These are phyloP conservation scores for Malassezia sp. DNA, from an alignment of 1,284 basidiomycete species.

Conservation along the genomic window DNA sequence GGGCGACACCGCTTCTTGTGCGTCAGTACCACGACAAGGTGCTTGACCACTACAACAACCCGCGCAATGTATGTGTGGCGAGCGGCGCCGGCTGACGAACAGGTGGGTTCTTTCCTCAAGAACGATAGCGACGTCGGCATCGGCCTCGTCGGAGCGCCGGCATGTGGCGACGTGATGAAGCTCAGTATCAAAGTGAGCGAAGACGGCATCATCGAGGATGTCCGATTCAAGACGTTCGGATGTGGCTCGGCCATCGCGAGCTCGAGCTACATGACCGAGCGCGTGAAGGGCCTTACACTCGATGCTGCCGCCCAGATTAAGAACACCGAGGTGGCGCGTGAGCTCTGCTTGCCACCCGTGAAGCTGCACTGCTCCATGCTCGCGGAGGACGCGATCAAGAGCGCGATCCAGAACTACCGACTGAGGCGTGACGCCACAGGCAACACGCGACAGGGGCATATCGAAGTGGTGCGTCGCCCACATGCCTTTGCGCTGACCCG, in stretches of 20 bases:
- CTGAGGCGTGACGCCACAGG: slow-evolving; percentile 32
- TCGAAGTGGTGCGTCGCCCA: too few species aligned
- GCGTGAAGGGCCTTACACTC: slow-evolving; percentile 83
- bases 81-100: slow-evolving; percentile 30
- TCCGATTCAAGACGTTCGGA: slow-evolving; percentile 66
- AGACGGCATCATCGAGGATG: slow-evolving; percentile 83
- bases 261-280: slow-evolving; percentile 60
- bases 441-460: slow-evolving; percentile 52
- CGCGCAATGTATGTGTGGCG: slow-evolving; percentile 32
- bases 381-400: slow-evolving; percentile 87
- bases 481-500: too few species aligned
- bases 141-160: slow-evolving; percentile 93
- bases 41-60: slow-evolving; percentile 47
- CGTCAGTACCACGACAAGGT: slow-evolving; percentile 45
- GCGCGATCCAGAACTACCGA: slow-evolving; percentile 45
- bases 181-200: slow-evolving; percentile 96
- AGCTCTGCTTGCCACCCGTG: slow-evolving; percentile 72
- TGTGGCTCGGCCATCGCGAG: slow-evolving; percentile 95
- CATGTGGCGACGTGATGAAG: slow-evolving; percentile 93
- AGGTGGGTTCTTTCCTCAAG: slow-evolving; percentile 94
- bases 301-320: slow-evolving; percentile 92
- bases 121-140: slow-evolving; percentile 83
- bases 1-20: not conserved
- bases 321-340: slow-evolving; percentile 98
- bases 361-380: slow-evolving; percentile 71